Conservation (phyloP, 495 filamentous ascomycete genomes). For the Podospora sp. region DNA sequence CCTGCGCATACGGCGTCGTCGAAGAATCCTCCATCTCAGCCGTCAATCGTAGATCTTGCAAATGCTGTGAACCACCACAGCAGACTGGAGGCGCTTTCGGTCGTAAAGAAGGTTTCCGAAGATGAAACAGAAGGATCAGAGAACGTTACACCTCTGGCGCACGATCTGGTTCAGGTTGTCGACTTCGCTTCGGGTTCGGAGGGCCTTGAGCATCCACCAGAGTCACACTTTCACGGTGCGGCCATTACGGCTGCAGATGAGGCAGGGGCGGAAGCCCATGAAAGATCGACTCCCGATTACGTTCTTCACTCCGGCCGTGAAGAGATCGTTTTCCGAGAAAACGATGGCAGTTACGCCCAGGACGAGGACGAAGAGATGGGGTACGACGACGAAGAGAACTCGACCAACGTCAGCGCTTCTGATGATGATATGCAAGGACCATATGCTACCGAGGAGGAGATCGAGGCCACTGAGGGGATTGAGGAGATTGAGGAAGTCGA, state of each 20-base stretch:
- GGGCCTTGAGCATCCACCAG: not conserved
- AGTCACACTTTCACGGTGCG: not conserved
- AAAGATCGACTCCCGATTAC: not conserved
- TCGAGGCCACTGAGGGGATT: not conserved
- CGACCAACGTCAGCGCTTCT: not conserved
- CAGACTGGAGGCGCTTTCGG: not conserved
- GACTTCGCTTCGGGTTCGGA: constrained; percentile 21
- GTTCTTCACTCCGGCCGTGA: not conserved
- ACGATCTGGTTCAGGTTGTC: constrained; percentile 16
- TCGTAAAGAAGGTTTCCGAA: not conserved
- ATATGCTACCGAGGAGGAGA: not conserved
- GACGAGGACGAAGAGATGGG: not conserved
- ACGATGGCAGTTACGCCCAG: not conserved
- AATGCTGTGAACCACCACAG: not conserved
- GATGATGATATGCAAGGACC: not conserved
- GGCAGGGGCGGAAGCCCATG: not conserved
- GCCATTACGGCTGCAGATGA: too few species aligned
- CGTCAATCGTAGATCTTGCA: not conserved
- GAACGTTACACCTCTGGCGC: not conserved
- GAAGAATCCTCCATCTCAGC: not conserved
- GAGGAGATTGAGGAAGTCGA: not conserved
- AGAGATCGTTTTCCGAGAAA: not conserved
- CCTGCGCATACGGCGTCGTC: too few species aligned
- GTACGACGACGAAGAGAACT: not conserved
- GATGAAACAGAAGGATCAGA: not conserved